Base-by-base conservation (phyloP, 805 yeast species). In the Pichia thaimueangensis region DNA sequence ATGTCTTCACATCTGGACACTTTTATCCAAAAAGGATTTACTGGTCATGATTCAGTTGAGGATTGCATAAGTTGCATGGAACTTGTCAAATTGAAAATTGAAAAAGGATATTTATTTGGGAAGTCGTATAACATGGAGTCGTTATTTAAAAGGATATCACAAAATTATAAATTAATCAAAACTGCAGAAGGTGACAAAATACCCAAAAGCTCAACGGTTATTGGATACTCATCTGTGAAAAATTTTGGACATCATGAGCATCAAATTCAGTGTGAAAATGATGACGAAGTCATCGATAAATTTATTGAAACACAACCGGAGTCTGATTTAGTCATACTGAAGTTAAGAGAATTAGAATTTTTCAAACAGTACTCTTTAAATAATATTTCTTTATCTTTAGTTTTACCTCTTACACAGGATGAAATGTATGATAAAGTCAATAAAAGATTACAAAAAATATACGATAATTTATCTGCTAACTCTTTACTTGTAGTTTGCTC, bases 21-120 rank as follows among this genome's bases (percentile, higher is more conserved):
- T 38, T 64, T 59, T 0, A 91, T 91, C 39, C 97, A 93, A 60
- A 63, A 63, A 21, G 80, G 82, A n/a, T 23, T 37, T 23, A 50
- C 45, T 4, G 95, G 95, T 1, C 97, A 91, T 61, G 84, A 89
- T 41, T 83, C 97, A 0, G 71, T 82, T 5, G 96, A 86, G 57
- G 98, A 91, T 57, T 83, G 95, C 11, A 59, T 59, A 23, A 80
- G 95, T 1, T 86, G 96, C 57, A 67, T 89, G 54, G 87, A 86
- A 39, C 70, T 91, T 38, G 75, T 85, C 1, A 79, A 84, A 51
- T 52, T 78, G 50, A 88, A 89, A 56, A 60, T 88, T 12, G 60
- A 68, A 5, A 78, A 80, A 43, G 97, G 96, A 1, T 57, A 63
- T 6, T 62, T 69, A 3, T 83, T 73, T 60, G 97, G 97, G 0